phyloP scores from a whole-genome alignment of 495 filamentous ascomycete genomes.

The Penicillium maclennaniae region DNA sequence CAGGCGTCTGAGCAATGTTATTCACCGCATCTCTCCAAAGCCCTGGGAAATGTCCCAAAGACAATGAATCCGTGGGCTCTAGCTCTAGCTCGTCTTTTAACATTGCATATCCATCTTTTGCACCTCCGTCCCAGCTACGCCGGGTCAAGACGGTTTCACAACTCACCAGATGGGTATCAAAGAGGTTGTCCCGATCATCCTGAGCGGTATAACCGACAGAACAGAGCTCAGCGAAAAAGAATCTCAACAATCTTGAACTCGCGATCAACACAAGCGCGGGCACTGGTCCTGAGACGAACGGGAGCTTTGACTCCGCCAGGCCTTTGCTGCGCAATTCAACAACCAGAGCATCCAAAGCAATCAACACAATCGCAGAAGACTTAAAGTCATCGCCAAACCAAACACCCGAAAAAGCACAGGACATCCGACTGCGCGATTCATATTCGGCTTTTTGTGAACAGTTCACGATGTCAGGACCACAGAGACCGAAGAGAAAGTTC shows the following conservation, averaged over 20 bases:
- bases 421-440: slow-evolving; percentile 11
- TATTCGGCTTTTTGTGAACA: slow-evolving; percentile 25
- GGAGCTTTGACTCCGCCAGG: not conserved
- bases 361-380: slow-evolving; percentile 2
- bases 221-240: slow-evolving; percentile 16
- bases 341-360: not conserved
- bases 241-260: slow-evolving; percentile 8
- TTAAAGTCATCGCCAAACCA: not conserved
- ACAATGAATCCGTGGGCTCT: slow-evolving; percentile 12
- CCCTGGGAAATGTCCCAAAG: slow-evolving; percentile 4
- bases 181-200: slow-evolving; percentile 19
- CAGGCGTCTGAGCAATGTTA: not conserved
- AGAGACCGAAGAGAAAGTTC: slow-evolving; percentile 4
- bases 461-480: slow-evolving; percentile 17
- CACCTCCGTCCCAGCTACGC: slow-evolving; percentile 4
- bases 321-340: not conserved
- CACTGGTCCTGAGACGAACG: not conserved
- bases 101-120: slow-evolving; percentile 6
- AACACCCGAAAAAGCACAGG: slow-evolving; percentile 4
- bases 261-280: not conserved
- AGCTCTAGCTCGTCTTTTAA: slow-evolving; percentile 11
- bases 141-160: slow-evolving; percentile 14
- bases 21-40: not conserved
- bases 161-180: slow-evolving; percentile 20
- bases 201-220: not conserved